Conservation (phyloP, 371 early-diverging fungal species). For the Syncephalastrum racemosum region DNA sequence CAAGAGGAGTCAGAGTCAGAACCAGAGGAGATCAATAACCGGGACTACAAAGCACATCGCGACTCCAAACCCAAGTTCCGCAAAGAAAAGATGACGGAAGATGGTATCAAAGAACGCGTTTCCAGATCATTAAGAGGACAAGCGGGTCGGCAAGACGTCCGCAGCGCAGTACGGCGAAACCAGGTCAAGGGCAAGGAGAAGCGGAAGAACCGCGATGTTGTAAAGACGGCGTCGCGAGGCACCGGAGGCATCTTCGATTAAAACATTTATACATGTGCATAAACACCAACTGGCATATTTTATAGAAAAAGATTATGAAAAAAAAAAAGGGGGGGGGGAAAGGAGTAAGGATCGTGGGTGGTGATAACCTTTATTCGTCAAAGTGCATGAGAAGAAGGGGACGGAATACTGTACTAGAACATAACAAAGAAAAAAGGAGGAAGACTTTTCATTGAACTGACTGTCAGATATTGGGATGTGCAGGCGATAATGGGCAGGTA, state of each 20-base stretch:
- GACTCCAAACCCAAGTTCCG: conserved; percentile 36
- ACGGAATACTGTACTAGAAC: background rate
- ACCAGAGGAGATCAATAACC: conserved; percentile 48
- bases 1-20: conserved; percentile 29
- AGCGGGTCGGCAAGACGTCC: conserved; percentile 28
- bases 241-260: conserved; percentile 46
- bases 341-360: no score
- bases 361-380: background rate
- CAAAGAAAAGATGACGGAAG: conserved; percentile 42
- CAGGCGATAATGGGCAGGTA: no score
- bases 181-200: conserved; percentile 60
- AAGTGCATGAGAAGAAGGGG: conserved; percentile 2
- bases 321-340: no score
- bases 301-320: no score
- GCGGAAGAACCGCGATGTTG: conserved; percentile 43
- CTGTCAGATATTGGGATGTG: no score
- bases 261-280: conserved; percentile 2
- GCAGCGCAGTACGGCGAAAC: conserved; percentile 42
- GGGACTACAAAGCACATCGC: conserved; percentile 57
- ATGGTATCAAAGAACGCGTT: conserved; percentile 61
- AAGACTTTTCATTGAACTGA: no score
- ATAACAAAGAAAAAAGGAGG: background rate
- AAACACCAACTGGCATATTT: no score
- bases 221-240: conserved; percentile 27
- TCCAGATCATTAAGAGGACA: conserved; percentile 46